These are phyloP conservation scores for Kuraishia molischiana DNA, from an alignment of 805 yeast genomes.

Conservation along the genomic window DNA sequence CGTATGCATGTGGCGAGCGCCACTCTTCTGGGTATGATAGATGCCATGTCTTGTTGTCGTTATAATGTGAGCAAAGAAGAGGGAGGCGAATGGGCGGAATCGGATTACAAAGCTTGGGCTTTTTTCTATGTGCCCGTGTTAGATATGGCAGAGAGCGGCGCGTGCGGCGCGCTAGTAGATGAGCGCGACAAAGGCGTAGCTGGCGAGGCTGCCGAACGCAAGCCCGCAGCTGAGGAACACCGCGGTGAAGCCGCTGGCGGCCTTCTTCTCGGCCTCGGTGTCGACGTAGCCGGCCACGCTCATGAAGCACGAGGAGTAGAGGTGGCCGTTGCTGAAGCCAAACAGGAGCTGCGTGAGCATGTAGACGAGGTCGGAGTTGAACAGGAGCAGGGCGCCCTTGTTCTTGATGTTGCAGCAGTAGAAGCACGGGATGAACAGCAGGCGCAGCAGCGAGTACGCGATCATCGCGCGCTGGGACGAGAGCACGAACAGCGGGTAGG, in stretches of 20 bases:
- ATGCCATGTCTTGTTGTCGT: no score
- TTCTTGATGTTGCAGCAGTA: conserved; percentile 53
- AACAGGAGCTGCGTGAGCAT: conserved; percentile 61
- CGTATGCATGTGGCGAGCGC: no score
- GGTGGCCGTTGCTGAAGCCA: conserved; percentile 85
- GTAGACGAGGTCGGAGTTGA: conserved; percentile 56
- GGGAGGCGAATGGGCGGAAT: no score
- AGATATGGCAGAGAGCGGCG: neutral
- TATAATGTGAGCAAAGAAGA: no score
- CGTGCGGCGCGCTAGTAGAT: conserved; percentile 1
- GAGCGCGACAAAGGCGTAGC: conserved; percentile 50
- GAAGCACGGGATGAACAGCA: conserved; percentile 61
- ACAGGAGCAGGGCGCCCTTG: conserved; percentile 25
- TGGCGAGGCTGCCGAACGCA: conserved; percentile 66
- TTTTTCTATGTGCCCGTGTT: no score
- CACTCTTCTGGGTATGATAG: no score
- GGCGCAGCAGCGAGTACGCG: conserved; percentile 43
- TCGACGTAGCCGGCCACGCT: conserved; percentile 51
- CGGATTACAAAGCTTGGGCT: no score
- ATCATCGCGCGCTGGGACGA: conserved; percentile 33
- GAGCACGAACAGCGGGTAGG: conserved; percentile 32
- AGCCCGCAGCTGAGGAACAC: conserved; percentile 72
- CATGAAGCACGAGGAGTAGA: conserved; percentile 74
- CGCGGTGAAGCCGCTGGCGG: conserved; percentile 91
- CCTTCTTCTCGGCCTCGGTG: conserved; percentile 57